Evolutionary conservation across 2,329 filamentous ascomycete genomes (phyloP).

Genomic region (Cercospora zeae-maydis): DNA sequence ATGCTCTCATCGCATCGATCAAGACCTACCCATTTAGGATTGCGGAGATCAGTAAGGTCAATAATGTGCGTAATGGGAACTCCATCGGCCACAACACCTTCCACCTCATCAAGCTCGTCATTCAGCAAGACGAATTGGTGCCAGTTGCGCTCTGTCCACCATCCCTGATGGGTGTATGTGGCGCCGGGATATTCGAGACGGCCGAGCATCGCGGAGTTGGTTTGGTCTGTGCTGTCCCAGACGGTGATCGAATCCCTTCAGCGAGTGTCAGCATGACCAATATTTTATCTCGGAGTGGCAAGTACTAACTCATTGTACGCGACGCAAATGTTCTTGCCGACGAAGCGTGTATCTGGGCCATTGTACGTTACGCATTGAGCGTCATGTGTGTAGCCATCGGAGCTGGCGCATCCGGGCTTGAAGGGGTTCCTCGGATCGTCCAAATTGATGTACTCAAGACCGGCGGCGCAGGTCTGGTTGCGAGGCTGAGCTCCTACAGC

Average conservation of each 20-base stretch:
- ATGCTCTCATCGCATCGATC: neutral
- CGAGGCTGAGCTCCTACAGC: constrained; percentile 41
- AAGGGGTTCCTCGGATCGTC: constrained; percentile 49
- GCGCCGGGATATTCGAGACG: constrained; percentile 55
- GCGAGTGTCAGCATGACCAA: neutral
- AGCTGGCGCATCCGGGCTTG: constrained; percentile 48
- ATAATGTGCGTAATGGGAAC: constrained; percentile 52
- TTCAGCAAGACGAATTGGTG: constrained; percentile 49
- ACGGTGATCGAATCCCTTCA: constrained; percentile 40
- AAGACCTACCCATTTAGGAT: constrained; percentile 12
- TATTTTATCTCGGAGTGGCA: neutral
- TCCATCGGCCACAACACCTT: constrained; percentile 43
- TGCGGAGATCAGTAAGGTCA: constrained; percentile 42
- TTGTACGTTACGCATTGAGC: constrained; percentile 52
- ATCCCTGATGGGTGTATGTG: constrained; percentile 59
- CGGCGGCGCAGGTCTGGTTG: constrained; percentile 46
- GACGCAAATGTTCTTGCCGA: constrained; percentile 49
- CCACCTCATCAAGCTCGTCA: constrained; percentile 52
- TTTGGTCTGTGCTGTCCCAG: constrained; percentile 48
- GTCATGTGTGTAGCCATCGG: constrained; percentile 57
- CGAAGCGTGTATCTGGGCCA: constrained; percentile 46
- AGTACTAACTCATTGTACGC: constrained; percentile 45
- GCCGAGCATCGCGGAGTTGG: constrained; percentile 47
- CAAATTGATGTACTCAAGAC: constrained; percentile 55
- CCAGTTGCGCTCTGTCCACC: constrained; percentile 41